Base-by-base conservation (phyloP, 2,329 filamentous ascomycete genomes). In the Rhynchosporium agropyri region DNA sequence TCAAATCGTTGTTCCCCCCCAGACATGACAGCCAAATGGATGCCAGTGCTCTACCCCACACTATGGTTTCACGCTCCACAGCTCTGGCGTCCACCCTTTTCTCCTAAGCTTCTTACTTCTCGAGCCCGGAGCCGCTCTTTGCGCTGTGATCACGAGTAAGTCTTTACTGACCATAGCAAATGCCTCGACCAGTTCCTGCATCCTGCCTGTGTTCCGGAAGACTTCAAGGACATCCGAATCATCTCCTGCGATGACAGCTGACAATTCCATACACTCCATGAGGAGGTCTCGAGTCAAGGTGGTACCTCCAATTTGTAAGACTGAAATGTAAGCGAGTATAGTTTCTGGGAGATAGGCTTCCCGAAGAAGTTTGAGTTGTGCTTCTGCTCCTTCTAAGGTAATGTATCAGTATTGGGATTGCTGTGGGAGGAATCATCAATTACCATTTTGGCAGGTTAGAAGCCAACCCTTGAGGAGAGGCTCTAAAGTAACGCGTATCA, bases 201-300 rank as follows among this genome's bases (percentile, higher is more conserved):
- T 89, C 53, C 89, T 84, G 38, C 83, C 82, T 2, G 85, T 83
- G 60, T 83, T 80, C 60, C 87, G 76, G 69, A 95, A 90, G 50
- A 84, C 83, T 29, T 80, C 77, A 1, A 88, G 85, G 46, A 94
- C 76, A 68, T 89, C 87, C 29, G 87, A 87, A 64, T 82, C 84
- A 67, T 87, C 85, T 62, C 89, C 86, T 1, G 94, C 91, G 57
- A 97, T 83, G 2, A 87, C 74, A 1, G 88, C 86, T 0, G 92
- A 88, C 15, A 99, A 80, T 63, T 97, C 91, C 90, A 99, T 94
- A 71, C 89, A 90, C 73, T 94, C 88, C 31, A 95, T 82, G 20
- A 96, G 81, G 68, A 89, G 84, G 63, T 94, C 90, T 49, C 92
- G 87, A 51, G 87, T 89, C 49, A 96, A 79, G 55, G 85, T 83